A percentile compares a stretch with the other conserved stretches of the same genome.
phyloP scores from a whole-genome alignment of 495 filamentous ascomycete species.

The Letharia lupina region DNA sequence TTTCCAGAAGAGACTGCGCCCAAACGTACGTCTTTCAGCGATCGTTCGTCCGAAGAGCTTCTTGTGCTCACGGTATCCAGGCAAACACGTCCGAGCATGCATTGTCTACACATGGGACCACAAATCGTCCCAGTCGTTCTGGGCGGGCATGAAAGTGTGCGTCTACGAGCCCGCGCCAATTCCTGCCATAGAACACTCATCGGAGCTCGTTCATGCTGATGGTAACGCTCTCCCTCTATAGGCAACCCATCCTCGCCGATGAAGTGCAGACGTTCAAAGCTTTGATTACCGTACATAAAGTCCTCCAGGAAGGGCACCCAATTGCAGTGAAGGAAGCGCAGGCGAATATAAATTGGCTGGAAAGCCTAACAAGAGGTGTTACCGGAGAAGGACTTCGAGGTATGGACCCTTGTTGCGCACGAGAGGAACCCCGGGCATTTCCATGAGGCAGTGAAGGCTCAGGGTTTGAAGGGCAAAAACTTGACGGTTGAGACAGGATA shows the following conservation, averaged over 20 bases:
- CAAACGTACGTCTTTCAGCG: conserved; percentile 56
- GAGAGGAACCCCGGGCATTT: background rate
- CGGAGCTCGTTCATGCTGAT: background rate
- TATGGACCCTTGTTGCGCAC: conserved; percentile 27
- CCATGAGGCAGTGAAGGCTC: background rate
- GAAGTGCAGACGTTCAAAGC: conserved; percentile 93
- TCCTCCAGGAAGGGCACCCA: conserved; percentile 92
- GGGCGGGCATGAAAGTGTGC: conserved; percentile 97
- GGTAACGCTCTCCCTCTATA: conserved; percentile 28
- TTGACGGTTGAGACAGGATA: conserved; percentile 53
- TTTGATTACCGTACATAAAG: conserved; percentile 87
- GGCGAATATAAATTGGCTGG: conserved; percentile 80
- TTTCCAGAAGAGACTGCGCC: conserved; percentile 79
- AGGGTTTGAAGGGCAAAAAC: background rate
- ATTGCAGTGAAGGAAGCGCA: conserved; percentile 81
- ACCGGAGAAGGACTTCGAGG: conserved; percentile 77
- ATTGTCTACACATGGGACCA: conserved; percentile 99
- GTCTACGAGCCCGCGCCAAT: conserved; percentile 26
- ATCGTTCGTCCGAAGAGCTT: conserved; percentile 2
- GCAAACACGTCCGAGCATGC: conserved; percentile 94
- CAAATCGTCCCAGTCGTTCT: conserved; percentile 92
- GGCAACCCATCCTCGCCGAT: conserved; percentile 91
- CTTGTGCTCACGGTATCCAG: conserved; percentile 26
- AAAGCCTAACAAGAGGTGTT: conserved; percentile 80
- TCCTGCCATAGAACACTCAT: too few species aligned